Evolutionary conservation across 306 rosid genomes (phyloP), one percentile per base, ranked within the genome.

Genomic region (Morella rubra): DNA sequence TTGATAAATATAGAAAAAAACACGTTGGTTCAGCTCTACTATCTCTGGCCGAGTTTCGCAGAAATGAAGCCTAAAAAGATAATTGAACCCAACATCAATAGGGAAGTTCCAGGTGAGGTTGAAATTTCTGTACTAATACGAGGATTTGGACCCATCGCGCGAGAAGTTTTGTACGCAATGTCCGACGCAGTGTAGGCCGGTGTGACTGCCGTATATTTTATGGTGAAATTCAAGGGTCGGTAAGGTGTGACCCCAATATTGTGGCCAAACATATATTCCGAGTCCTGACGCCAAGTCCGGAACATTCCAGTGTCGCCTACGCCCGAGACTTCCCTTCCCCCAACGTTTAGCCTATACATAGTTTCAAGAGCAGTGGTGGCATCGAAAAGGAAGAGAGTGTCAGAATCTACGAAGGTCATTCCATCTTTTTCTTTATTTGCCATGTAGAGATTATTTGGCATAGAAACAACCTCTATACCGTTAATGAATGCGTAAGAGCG

Each of bases 381-480:
- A 0, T 62, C 19, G 66, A 80, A 24, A 9, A 0, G 18, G 47
- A 73, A 65, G 42, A 4, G 4, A 0, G 6, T n/a, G 5, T 18
- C 1, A 5, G 47, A 24, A 44, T 47, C 72, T 32, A 75, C 8
- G 19, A 64, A 19, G 13, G 14, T 44, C 11, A 10, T 13, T 0
- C 10, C 45, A 27, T 19, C 37, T 8, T 44, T 9, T 14, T 11
- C 51, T 0, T 10, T n/a, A 41, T 55, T 22, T 3, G 19, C 2
- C 15, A 70, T 46, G 49, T 81, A 81, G 56, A 81, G 80, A 61
- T 52, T 15, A 0, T 37, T 10, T 6, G 84, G 84, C 73, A 81
- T 81, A 47, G 84, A 81, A 7, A 81, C 68, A 32, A 81, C 59
- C 55, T 81, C 80, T 10, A 81, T 81, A 3, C 84, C 84, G 14